Base-by-base conservation (phyloP, 768 basidiomycete species). In the Phylloporus scabripes region DNA sequence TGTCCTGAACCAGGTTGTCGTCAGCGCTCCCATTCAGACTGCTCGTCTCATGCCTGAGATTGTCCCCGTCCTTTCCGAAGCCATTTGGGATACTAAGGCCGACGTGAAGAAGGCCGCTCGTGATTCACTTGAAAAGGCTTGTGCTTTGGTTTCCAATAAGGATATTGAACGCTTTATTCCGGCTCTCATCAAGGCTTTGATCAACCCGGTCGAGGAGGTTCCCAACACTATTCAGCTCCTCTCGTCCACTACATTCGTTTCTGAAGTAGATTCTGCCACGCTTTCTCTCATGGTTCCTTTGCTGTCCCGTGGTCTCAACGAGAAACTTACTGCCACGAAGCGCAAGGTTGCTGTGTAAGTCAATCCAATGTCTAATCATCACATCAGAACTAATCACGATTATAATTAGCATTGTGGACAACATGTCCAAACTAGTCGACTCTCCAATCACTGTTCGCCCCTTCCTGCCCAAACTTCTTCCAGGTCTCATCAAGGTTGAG, bases 201-300 rank as follows among this genome's bases (percentile, higher is more conserved):
- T 97, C 74, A 94, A 99, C 80, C 96, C 96, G 62, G 92, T 96
- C 57, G 95, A 99, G 77, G 96, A 99, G 83, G 94, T 97, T 50
- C 89, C 94, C 62, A 86, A 83, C 62, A 96, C 93, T 64, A 90
- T 97, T 63, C 79, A 80, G 55, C 87, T 95, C 74, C 92, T 96
- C 72, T 92, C 94, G 72, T 83, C 94, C 50, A 97, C 94, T 72
- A 97, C 94, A 71, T 97, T 96, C 85, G 94, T 97, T 90, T 91
- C 94, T 45, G 94, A 97, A 79, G 94, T 97, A 72, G 94, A 96
- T 63, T 92, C 93, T 43, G 80, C 93, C 49, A 96, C 94, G 58
- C 86, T 97, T 58, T 96, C 94, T 60, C 83, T 97, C 59, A 96
- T 97, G 92, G 94, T 94, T 52, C 94, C 94, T 64, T 84, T 97